A percentile compares a stretch with the other conserved stretches of the same genome.
phyloP scores from a whole-genome alignment of 345 rosid species.

The Eucalyptus grandis region DNA sequence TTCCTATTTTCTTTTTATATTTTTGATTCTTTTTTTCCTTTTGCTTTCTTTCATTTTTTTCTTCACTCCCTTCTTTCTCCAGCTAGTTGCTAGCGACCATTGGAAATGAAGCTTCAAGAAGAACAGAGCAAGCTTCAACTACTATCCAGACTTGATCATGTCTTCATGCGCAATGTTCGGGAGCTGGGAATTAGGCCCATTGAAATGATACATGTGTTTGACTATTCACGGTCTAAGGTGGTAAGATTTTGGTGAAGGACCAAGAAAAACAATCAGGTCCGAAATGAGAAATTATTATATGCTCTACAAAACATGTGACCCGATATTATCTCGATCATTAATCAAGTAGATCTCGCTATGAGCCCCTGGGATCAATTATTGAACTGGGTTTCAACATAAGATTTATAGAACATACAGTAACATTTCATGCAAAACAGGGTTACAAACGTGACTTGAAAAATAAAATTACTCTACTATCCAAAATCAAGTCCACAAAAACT shows the following conservation, averaged over 20 bases:
- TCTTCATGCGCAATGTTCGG: fast-evolving
- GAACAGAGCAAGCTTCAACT: background rate
- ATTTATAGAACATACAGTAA: no score
- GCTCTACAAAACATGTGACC: background rate
- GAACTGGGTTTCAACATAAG: background rate
- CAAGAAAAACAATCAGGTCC: background rate
- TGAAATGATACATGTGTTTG: background rate
- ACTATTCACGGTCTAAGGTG: background rate
- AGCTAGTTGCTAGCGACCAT: fast-evolving
- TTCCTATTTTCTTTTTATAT: no score
- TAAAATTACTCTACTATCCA: background rate
- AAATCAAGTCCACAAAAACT: background rate
- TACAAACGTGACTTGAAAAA: background rate
- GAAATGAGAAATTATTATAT: background rate
- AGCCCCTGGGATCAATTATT: background rate
- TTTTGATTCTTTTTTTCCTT: no score
- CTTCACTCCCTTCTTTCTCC: no score
- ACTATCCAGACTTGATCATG: no score
- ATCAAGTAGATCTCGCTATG: background rate
- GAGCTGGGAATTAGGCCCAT: no score
- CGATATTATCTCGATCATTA: background rate
- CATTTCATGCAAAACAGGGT: background rate
- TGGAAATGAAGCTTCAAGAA: background rate
- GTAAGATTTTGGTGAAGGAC: background rate
- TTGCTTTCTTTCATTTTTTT: no score